phyloP scores from a whole-genome alignment of 345 rosid species.

The Ceriops zippeliana region DNA sequence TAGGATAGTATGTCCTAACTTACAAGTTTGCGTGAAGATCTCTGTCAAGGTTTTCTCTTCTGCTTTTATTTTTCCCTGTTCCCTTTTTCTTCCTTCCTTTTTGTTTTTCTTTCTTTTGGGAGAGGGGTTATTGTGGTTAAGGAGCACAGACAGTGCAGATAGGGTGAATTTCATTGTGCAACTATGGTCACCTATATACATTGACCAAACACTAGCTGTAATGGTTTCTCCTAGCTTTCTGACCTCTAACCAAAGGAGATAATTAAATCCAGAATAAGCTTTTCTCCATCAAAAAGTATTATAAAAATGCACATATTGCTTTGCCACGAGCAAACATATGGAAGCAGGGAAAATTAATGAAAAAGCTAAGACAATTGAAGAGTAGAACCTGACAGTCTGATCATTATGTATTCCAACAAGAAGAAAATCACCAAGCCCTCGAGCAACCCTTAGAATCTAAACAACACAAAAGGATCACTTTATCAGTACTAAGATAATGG shows the following conservation, averaged over 20 bases:
- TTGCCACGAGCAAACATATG: conserved; percentile 31
- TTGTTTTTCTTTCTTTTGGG: no score
- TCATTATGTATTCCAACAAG: conserved; percentile 74
- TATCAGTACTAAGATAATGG: neutral
- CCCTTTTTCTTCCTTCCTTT: no score
- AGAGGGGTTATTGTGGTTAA: no score
- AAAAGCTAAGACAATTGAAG: neutral
- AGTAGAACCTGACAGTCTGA: conserved; percentile 54
- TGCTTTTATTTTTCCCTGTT: no score
- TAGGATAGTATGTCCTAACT: no score
- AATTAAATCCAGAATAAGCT: neutral
- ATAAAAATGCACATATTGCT: neutral
- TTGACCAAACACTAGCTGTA: no score
- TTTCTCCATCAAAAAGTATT: conserved; percentile 20
- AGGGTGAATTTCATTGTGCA: no score
- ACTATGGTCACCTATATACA: no score
- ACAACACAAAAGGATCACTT: conserved; percentile 39
- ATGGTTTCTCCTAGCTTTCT: neutral
- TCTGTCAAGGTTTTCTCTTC: no score
- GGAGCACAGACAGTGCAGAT: no score
- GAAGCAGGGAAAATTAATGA: neutral
- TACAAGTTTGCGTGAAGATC: no score
- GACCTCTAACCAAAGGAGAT: no score
- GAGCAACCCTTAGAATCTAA: conserved; percentile 64
- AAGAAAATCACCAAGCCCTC: conserved; percentile 74